A percentile compares a stretch with the other conserved stretches of the same genome.
Conservation (phyloP, 805 yeast genomes). For the Sugiyamaella americana region DNA sequence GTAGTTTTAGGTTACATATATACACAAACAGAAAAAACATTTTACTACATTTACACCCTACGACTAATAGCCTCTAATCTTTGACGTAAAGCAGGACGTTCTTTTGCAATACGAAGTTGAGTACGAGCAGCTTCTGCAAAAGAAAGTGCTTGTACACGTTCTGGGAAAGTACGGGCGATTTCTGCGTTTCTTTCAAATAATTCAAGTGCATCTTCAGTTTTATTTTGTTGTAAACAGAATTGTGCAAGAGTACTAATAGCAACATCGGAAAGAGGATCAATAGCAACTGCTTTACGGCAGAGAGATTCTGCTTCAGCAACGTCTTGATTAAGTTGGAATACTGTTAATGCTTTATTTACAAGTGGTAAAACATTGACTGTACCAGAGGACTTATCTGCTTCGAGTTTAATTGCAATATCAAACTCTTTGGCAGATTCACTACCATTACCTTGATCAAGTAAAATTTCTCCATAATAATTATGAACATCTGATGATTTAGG, state of each 20-base stretch:
- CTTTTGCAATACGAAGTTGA: constrained; percentile 58
- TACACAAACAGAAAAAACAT: too few species aligned
- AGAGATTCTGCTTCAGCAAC: constrained; percentile 55
- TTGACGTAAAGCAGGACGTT: constrained; percentile 31
- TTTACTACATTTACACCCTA: too few species aligned
- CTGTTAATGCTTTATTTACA: constrained; percentile 75
- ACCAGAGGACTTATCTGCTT: constrained; percentile 47
- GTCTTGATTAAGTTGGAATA: constrained; percentile 35
- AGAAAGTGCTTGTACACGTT: constrained; percentile 83
- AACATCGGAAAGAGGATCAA: constrained; percentile 84
- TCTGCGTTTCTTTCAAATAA: constrained; percentile 78
- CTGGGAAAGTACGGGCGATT: constrained; percentile 77
- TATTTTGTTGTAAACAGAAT: constrained; percentile 74
- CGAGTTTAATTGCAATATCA: constrained; percentile 79
- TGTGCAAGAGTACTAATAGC: constrained; percentile 92
- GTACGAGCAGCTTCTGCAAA: constrained; percentile 90
- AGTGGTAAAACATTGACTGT: constrained; percentile 86
- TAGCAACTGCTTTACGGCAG: constrained; percentile 66
- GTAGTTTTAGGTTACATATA: not conserved
- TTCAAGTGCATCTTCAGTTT: constrained; percentile 71
- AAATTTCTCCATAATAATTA: constrained; percentile 91
- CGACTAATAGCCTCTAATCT: constrained; percentile 25
- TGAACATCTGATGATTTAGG: constrained; percentile 91
- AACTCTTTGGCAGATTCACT: constrained; percentile 74
- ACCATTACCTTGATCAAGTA: constrained; percentile 72